These are phyloP conservation scores for Nicotiana attenuata DNA, from an alignment of 257 asterid genomes.

Conservation along the genomic window DNA sequence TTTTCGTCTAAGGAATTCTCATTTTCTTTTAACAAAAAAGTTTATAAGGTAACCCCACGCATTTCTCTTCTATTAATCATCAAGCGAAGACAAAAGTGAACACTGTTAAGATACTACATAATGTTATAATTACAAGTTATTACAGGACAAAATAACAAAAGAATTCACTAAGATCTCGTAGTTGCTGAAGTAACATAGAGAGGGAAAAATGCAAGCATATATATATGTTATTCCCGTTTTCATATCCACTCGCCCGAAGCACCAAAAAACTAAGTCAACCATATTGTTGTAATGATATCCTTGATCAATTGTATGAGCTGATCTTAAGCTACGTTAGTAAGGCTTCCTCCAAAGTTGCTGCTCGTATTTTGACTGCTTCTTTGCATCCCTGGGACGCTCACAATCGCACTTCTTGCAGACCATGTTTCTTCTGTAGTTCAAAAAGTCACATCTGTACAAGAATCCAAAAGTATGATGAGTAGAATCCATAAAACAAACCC, in stretches of 20 bases:
- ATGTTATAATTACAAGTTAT: not conserved
- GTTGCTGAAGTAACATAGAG: not conserved
- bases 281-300: conserved; percentile 1
- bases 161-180: not conserved
- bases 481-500: not conserved
- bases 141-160: not conserved
- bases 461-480: conserved; percentile 1
- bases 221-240: not conserved
- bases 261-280: not conserved
- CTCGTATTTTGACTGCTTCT: conserved; percentile 13
- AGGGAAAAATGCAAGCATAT: not conserved
- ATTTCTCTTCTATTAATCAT: not conserved
- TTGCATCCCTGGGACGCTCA: conserved; percentile 35
- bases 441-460: conserved; percentile 59
- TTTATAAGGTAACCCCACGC: not conserved
- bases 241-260: not conserved
- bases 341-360: conserved; percentile 52
- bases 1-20: not conserved
- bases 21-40: not conserved
- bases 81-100: not conserved
- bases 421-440: conserved; percentile 52
- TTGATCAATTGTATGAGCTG: not conserved
- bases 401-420: conserved; percentile 62
- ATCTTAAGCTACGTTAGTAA: conserved; percentile 17
- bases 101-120: not conserved